phyloP scores from a whole-genome alignment of 2,329 filamentous ascomycete species.

The Fusarium multiceps region DNA sequence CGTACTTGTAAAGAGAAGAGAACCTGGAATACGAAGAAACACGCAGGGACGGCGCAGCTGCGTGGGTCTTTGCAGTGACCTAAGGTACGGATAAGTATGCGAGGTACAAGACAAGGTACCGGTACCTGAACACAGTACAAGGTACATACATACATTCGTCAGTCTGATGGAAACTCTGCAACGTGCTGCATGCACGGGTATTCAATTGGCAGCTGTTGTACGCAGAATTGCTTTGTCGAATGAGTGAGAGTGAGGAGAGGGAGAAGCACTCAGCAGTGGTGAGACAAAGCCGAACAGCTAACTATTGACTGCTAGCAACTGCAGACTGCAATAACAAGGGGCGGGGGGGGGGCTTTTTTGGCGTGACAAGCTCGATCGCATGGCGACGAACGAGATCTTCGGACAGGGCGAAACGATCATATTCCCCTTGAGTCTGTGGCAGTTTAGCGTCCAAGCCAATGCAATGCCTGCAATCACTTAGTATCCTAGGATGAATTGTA shows the following conservation, averaged over 20 bases:
- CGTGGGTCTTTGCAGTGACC: constrained; percentile 39
- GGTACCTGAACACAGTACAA: constrained; percentile 35
- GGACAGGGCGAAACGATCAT: constrained; percentile 30
- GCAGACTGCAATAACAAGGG: constrained; percentile 15
- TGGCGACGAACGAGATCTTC: constrained; percentile 36
- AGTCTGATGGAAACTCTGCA: constrained; percentile 20
- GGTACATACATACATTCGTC: constrained; percentile 16
- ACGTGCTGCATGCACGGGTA: constrained; percentile 8
- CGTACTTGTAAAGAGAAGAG: constrained; percentile 16
- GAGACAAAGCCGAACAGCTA: constrained; percentile 24
- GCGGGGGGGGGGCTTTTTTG: constrained; percentile 27
- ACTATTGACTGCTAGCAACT: not conserved
- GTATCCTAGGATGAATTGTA: not conserved
- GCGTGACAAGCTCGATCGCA: constrained; percentile 34
- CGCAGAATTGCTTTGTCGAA: constrained; percentile 29
- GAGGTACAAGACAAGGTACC: constrained; percentile 29
- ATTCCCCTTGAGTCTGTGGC: constrained; percentile 1
- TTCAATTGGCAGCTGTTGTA: constrained; percentile 14
- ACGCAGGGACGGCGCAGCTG: constrained; percentile 41
- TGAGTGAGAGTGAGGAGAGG: not conserved
- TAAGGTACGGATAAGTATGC: constrained; percentile 24
- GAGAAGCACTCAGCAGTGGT: constrained; percentile 10
- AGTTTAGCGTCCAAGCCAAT: constrained; percentile 14
- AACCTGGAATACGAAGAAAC: constrained; percentile 41
- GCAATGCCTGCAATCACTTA: constrained; percentile 12